These are phyloP conservation scores for Paracamarosporium sp. DNA, from an alignment of 2,329 filamentous ascomycete genomes.

Conservation along the genomic window DNA sequence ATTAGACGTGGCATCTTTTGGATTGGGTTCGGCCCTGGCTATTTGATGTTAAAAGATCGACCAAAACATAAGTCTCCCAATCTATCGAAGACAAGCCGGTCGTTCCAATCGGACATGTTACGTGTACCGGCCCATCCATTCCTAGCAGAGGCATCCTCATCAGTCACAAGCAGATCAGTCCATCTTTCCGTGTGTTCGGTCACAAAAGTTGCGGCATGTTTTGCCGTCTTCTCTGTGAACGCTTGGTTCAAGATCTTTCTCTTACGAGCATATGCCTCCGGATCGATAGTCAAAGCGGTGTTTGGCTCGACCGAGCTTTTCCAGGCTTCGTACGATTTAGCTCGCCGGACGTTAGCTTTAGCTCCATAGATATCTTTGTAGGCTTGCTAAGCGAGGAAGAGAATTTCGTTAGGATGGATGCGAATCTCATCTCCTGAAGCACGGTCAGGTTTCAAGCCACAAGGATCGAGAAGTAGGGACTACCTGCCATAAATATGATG, in stretches of 20 bases:
- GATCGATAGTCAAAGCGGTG: conserved; percentile 11
- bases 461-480: neutral
- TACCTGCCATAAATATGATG: conserved; percentile 1
- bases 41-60: conserved; percentile 41
- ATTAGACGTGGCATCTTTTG: conserved; percentile 3
- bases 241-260: conserved; percentile 13
- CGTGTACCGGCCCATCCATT: conserved; percentile 8
- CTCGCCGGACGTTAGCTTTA: conserved; percentile 11
- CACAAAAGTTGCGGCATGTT: conserved; percentile 6
- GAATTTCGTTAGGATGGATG: conserved; percentile 3
- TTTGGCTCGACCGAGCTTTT: conserved; percentile 2
- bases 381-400: conserved; percentile 5
- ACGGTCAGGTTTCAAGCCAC: neutral
- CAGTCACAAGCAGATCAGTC: conserved; percentile 8
- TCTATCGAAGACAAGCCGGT: conserved; percentile 51
- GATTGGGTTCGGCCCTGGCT: conserved; percentile 15
- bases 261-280: conserved; percentile 6
- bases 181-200: conserved; percentile 9
- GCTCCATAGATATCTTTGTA: conserved; percentile 6
- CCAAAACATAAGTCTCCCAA: conserved; percentile 50
- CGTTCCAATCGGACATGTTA: conserved; percentile 10
- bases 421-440: conserved; percentile 11
- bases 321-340: conserved; percentile 11
- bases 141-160: neutral
- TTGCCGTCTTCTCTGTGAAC: conserved; percentile 15